Evolutionary conservation across 305 asterid species (phyloP).

Genomic region (Fraxinus angustifolia): DNA sequence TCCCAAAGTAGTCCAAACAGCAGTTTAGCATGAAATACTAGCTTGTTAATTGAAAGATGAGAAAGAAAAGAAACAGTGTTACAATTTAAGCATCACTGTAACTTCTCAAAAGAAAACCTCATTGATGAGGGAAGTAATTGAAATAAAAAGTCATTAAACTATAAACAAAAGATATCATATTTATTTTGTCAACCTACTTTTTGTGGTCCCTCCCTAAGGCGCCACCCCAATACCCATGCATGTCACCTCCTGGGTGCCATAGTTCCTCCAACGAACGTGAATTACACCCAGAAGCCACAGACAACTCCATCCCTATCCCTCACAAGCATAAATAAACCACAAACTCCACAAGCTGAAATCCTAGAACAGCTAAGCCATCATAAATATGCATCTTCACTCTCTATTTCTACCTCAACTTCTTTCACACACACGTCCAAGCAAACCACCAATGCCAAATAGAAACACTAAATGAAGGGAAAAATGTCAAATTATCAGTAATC

Average conservation of each 20-base stretch:
- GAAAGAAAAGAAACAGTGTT: neutral
- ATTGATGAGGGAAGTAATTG: neutral
- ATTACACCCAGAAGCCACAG: neutral
- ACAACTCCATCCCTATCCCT: neutral
- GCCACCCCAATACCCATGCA: neutral
- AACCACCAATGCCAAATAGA: neutral
- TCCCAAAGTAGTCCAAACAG: neutral
- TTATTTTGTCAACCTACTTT: neutral
- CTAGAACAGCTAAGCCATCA: neutral
- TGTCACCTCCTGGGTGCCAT: neutral
- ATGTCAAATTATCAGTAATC: neutral
- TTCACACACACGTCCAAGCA: neutral
- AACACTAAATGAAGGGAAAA: neutral
- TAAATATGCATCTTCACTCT: neutral
- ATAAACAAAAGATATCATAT: neutral
- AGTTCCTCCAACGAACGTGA: neutral
- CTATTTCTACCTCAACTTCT: neutral
- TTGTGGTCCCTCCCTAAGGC: neutral
- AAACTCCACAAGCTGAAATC: neutral
- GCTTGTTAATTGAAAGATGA: neutral
- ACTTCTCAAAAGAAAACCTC: neutral
- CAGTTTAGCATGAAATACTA: neutral
- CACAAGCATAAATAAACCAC: neutral
- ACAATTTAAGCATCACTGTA: neutral
- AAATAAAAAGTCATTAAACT: neutral